Base-by-base conservation (phyloP, 169 alveolate species). In the Plasmodium vivax region DNA sequence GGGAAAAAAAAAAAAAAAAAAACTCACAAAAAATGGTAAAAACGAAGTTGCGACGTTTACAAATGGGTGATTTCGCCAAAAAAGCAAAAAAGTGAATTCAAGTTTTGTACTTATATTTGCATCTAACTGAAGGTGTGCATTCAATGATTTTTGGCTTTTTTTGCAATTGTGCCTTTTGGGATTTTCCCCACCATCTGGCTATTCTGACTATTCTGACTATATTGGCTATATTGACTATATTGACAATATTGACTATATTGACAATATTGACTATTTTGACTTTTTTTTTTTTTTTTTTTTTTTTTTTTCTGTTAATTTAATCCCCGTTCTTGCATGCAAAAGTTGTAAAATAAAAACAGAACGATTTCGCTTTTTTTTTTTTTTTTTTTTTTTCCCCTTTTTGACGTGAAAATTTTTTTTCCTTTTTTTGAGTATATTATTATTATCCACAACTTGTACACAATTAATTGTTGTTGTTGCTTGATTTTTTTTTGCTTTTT, bases 271-370 rank as follows among this genome's bases (percentile, higher is more conserved):
- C 27, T n/a, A n/a, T n/a, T n/a, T n/a, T n/a, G n/a, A n/a, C n/a
- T n/a, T 23, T 23, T 23, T 23, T 51, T 51, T 51, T 19, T 51
- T 56, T 58, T 84, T 71, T 68, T 72, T 71, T 84, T 84, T 84
- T 84, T 84, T 19, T 14, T n/a, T 16, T 71, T 72, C 19, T 27
- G 83, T 9, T 45, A n/a, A 12, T 56, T 71, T 84, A 43, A n/a
- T 54, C n/a, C 74, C 54, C 45, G 51, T 7, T 34, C 74, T 41
- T 8, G 92, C 92, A 84, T 84, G 92, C 92, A 56, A 72, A 8
- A 19, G 92, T 72, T 84, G 75, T 68, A 84, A 68, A 38, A 83
- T 16, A 82, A 84, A 84, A 84, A 23, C 41, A 68, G 83, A 71
- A 56, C 45, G 41, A 72, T 68, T 84, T 84, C 43, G 23, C 16